Conservation (phyloP, 225 moss, liverwort and hornwort genomes). For the Antitrichia curtipendula region DNA sequence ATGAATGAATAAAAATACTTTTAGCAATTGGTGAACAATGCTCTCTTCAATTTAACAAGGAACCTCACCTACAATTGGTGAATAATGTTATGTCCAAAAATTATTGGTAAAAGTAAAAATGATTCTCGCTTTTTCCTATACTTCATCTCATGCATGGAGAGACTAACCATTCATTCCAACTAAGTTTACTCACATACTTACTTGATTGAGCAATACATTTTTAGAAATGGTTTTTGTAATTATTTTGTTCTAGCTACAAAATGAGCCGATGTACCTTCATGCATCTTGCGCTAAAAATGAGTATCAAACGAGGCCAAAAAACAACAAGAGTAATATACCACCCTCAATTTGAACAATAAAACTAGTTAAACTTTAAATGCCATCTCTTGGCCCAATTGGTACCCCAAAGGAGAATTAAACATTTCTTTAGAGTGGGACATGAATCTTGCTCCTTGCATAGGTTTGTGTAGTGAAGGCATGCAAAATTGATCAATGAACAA, state of each 20-base stretch:
- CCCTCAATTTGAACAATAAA: not conserved
- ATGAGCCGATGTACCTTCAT: fast-evolving
- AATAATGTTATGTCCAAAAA: not conserved
- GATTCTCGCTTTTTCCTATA: not conserved
- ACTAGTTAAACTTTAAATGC: not conserved
- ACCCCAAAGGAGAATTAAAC: too few relatives aligned
- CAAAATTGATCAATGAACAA: not conserved
- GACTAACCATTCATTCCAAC: not conserved
- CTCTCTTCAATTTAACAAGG: not conserved
- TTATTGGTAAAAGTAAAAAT: not conserved
- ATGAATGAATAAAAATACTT: too few relatives aligned
- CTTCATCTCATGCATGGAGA: not conserved
- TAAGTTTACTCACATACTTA: not conserved
- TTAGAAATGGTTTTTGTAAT: not conserved
- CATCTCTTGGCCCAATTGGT: not conserved
- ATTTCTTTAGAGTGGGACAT: fast-evolving
- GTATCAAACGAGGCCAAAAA: not conserved
- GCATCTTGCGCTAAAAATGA: not conserved
- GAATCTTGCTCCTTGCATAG: not conserved
- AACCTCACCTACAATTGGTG: not conserved
- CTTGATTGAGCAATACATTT: not conserved
- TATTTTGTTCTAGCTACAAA: not conserved
- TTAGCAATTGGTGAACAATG: too few relatives aligned
- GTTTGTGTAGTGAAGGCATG: not conserved
- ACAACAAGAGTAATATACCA: not conserved